A percentile compares a stretch with the other conserved stretches of the same genome.
phyloP scores from a whole-genome alignment of 2,329 filamentous ascomycete genomes.

The Hymenoscyphus repandus region DNA sequence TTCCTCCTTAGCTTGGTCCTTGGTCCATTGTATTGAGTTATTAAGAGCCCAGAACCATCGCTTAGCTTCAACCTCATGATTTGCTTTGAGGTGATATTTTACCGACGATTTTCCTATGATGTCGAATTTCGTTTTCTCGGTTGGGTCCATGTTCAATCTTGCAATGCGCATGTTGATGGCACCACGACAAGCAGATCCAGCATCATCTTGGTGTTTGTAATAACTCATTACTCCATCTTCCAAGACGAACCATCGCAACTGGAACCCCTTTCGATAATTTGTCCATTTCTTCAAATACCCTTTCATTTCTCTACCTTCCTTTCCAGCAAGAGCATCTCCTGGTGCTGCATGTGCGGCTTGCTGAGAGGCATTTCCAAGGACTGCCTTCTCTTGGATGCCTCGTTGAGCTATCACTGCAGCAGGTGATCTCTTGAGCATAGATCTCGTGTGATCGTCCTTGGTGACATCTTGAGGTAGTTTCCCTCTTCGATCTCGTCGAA shows the following conservation, averaged over 20 bases:
- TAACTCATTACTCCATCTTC: conserved; percentile 97
- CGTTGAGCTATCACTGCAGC: conserved; percentile 91
- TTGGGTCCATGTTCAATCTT: conserved; percentile 87
- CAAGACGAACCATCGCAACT: conserved; percentile 94
- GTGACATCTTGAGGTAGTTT: conserved; percentile 95
- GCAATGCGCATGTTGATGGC: conserved; percentile 99
- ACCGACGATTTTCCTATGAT: conserved; percentile 98
- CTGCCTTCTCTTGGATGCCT: conserved; percentile 94
- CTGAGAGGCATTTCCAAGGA: conserved; percentile 68
- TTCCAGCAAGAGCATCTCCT: conserved; percentile 62
- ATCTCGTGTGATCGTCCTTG: conserved; percentile 83
- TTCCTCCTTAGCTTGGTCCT: conserved; percentile 92
- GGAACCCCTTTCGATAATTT: conserved; percentile 96
- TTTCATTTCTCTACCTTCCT: conserved; percentile 94
- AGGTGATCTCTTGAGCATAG: conserved; percentile 89
- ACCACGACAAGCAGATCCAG: conserved; percentile 89
- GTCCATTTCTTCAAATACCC: conserved; percentile 99
- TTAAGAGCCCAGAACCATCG: conserved; percentile 99
- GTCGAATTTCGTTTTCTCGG: conserved; percentile 96
- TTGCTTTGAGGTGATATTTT: conserved; percentile 96
- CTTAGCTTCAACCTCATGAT: conserved; percentile 97
- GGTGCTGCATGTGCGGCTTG: conserved; percentile 47
- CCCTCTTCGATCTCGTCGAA: conserved; percentile 88
- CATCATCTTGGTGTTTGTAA: conserved; percentile 98
- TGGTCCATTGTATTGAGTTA: conserved; percentile 97